These are phyloP conservation scores for Hyaloperonospora arabidopsidis DNA, from an alignment of 352 stramenopile species.

Conservation along the genomic window DNA sequence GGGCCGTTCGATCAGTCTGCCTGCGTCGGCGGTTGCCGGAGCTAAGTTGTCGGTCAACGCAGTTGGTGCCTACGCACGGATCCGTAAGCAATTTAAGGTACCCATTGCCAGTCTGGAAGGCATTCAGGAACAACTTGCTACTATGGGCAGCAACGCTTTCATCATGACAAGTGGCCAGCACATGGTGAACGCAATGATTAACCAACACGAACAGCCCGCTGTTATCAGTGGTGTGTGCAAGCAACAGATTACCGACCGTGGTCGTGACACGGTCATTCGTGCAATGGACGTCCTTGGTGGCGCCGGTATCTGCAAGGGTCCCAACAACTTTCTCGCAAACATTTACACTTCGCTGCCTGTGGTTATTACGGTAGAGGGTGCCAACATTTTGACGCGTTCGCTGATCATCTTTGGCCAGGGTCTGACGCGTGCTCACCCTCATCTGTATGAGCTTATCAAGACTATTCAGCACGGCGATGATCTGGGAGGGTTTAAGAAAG, in stretches of 20 bases:
- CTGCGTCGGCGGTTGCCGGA: constrained; percentile 88
- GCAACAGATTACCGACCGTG: constrained; percentile 96
- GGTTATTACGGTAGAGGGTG: constrained; percentile 96
- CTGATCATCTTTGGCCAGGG: constrained; percentile 98
- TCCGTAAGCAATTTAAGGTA: constrained; percentile 98
- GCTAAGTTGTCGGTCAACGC: constrained; percentile 88
- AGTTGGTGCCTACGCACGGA: constrained; percentile 91
- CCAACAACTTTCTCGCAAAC: constrained; percentile 94
- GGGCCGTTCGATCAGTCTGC: constrained; percentile 94
- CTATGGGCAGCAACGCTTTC: constrained; percentile 89
- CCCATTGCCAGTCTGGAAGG: constrained; percentile 96
- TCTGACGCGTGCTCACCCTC: constrained; percentile 94
- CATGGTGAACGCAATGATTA: constrained; percentile 98
- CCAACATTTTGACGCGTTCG: constrained; percentile 96
- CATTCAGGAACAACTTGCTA: constrained; percentile 94
- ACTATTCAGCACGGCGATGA: constrained; percentile 93
- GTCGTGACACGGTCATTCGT: constrained; percentile 92
- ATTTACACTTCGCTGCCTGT: constrained; percentile 95
- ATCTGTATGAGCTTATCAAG: constrained; percentile 96
- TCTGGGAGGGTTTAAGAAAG: constrained; percentile 88
- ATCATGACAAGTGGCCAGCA: constrained; percentile 93
- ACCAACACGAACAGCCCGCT: constrained; percentile 97
- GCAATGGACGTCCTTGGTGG: constrained; percentile 97
- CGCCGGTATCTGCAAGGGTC: constrained; percentile 94
- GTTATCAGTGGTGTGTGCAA: constrained; percentile 98